Evolutionary conservation across 805 yeast genomes (phyloP), one percentile per base, ranked within the genome.

Genomic region (Kregervanrija pseudodelftensis): DNA sequence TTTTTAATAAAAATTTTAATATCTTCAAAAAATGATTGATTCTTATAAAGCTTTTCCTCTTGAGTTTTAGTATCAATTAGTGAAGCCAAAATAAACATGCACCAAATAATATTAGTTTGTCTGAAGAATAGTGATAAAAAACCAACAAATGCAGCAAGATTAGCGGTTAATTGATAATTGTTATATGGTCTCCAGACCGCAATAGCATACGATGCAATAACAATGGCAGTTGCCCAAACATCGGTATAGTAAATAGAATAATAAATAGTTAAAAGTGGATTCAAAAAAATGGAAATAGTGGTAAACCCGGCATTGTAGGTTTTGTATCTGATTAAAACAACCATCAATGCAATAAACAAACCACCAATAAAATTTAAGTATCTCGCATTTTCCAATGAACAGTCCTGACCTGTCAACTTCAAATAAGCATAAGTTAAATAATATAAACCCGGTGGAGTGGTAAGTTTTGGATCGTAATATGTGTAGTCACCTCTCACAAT

Each of bases 401-500:
- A 66, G 1, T 58, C 65, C 16, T 49, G 37, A 5, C 46, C 51
- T 2, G 54, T 42, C 3, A 71, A 41, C 33, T 63, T 63, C 8
- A 67, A 39, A 49, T 70, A 74, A 3, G 52, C 49, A 31, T 64
- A 63, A 5, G 77, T 78, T 9, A 77, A 50, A 5, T 62, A 45
- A 59, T 93, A 91, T 13, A 91, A 67, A 0, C 98, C 99, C 1
- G 98, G 98, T 1, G 99, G 99, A 0, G 99, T 93, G 2, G 99
- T 91, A 59, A 93, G 88, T 58, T 91, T 90, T 11, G 80, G 73
- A 61, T 93, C 88, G 96, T 96, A 89, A 1, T 66, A 55, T n/a
- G 50, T 43, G 65, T 80, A 88, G 42, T 78, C 67, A 11, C 82
- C 83, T 1, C 60, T 52, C 47, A 87, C 75, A 57, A 84, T 89